Conservation (phyloP, 1,139 yeast genomes). For the Lodderomyces theae region DNA sequence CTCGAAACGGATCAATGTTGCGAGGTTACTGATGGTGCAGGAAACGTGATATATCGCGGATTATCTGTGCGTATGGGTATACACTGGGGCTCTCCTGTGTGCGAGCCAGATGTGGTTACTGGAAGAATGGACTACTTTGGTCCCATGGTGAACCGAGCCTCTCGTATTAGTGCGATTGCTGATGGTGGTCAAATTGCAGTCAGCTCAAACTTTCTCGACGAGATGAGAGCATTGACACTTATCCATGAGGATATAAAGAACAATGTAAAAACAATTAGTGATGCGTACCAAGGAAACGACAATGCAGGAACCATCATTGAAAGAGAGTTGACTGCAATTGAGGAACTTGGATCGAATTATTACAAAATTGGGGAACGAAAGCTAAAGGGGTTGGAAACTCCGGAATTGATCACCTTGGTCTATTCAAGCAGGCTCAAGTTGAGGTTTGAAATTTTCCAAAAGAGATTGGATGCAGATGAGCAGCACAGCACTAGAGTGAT, state of each 20-base stretch:
- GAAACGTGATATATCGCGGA: conserved; percentile 73
- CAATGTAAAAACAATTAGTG: conserved; percentile 38
- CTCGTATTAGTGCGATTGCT: conserved; percentile 90
- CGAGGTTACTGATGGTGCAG: conserved; percentile 68
- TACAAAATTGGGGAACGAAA: conserved; percentile 81
- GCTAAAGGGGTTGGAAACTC: conserved; percentile 91
- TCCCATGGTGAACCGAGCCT: conserved; percentile 95
- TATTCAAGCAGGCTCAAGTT: conserved; percentile 67
- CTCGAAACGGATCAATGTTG: conserved; percentile 83
- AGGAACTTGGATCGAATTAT: conserved; percentile 68
- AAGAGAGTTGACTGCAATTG: conserved; percentile 62
- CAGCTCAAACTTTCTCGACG: conserved; percentile 76
- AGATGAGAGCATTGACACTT: conserved; percentile 57
- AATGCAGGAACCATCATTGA: conserved; percentile 64
- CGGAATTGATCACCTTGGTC: conserved; percentile 77
- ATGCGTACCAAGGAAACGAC: conserved; percentile 63
- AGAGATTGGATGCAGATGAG: conserved; percentile 22
- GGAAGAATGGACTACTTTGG: conserved; percentile 98
- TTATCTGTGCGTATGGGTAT: conserved; percentile 95
- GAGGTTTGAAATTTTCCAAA: conserved; percentile 48
- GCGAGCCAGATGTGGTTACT: conserved; percentile 92
- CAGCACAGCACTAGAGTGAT: conserved; percentile 26
- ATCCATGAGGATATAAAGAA: conserved; percentile 49
- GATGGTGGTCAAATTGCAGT: conserved; percentile 97
- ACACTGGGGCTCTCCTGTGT: conserved; percentile 97